Evolutionary conservation across 2,329 filamentous ascomycete species (phyloP).

Genomic region (Elsinoe australis): DNA sequence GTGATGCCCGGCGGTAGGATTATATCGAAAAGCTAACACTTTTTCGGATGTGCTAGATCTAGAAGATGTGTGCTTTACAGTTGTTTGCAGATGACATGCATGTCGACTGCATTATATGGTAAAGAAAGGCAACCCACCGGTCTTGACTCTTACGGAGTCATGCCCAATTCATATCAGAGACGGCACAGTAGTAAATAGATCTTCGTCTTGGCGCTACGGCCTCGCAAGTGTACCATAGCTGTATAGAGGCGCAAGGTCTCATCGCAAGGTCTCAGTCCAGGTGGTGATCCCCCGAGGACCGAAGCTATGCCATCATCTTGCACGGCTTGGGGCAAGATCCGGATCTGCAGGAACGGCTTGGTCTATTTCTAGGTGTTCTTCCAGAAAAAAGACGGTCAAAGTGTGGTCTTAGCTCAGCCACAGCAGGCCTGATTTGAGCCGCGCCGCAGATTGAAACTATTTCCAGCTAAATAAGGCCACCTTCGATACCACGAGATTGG

Average conservation of each 20-base stretch:
- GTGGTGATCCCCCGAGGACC: constrained; percentile 5
- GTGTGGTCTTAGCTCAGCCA: constrained; percentile 10
- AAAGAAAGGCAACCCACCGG: neutral
- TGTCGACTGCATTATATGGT: neutral
- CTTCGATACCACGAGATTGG: neutral
- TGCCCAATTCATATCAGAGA: neutral
- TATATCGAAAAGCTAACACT: constrained; percentile 11
- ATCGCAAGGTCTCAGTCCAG: constrained; percentile 3
- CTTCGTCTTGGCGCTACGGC: too few relatives aligned
- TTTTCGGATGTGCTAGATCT: neutral
- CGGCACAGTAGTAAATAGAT: constrained; percentile 9
- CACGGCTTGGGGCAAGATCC: too few relatives aligned
- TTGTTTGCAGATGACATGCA: constrained; percentile 10
- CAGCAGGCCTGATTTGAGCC: constrained; percentile 10
- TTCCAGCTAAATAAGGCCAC: neutral
- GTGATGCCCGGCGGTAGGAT: constrained; percentile 7
- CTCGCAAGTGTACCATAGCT: too few relatives aligned
- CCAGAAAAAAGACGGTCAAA: neutral
- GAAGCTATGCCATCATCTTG: neutral
- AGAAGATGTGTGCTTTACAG: neutral
- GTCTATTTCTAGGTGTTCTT: constrained; percentile 6
- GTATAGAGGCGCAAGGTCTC: too few relatives aligned
- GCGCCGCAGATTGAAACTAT: neutral
- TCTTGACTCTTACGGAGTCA: neutral
- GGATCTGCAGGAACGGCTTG: constrained; percentile 1